Conservation (phyloP, 805 yeast genomes). For the Zygotorulaspora sp. region DNA sequence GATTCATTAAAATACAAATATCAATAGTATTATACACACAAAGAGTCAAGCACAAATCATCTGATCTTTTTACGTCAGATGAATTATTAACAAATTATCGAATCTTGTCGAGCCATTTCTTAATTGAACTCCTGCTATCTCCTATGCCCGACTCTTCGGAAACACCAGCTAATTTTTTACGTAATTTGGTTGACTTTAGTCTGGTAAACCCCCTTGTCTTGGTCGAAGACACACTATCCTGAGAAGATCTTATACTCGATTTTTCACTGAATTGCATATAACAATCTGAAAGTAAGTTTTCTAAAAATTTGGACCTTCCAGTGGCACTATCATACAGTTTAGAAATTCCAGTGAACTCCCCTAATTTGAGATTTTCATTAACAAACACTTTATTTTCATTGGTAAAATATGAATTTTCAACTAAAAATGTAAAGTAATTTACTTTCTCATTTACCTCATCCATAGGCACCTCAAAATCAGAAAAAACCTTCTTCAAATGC, state of each 20-base stretch:
- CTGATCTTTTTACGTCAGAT: neutral
- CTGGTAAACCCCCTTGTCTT: slow-evolving; percentile 8
- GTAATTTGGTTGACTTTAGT: slow-evolving; percentile 6
- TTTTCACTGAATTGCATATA: slow-evolving; percentile 2
- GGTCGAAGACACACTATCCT: slow-evolving; percentile 6
- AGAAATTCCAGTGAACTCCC: slow-evolving; percentile 8
- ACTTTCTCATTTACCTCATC: slow-evolving; percentile 16
- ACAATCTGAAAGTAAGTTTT: slow-evolving; percentile 7
- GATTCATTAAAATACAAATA: neutral
- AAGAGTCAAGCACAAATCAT: neutral
- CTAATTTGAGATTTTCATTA: slow-evolving; percentile 11
- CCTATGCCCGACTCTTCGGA: slow-evolving; percentile 5
- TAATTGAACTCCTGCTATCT: slow-evolving; percentile 3
- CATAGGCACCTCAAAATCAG: slow-evolving; percentile 28
- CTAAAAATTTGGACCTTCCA: slow-evolving; percentile 8
- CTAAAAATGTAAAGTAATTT: slow-evolving; percentile 19
- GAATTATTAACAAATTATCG: neutral
- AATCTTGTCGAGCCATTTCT: slow-evolving; percentile 9
- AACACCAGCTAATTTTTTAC: slow-evolving; percentile 1
- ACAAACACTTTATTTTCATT: slow-evolving; percentile 12
- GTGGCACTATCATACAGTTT: slow-evolving; percentile 11
- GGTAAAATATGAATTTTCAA: slow-evolving; percentile 16
- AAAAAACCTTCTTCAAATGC: slow-evolving; percentile 21
- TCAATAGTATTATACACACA: neutral
- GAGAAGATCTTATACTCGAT: slow-evolving; percentile 2